Evolutionary conservation across 2,329 filamentous ascomycete species (phyloP), one percentile per base, ranked within the genome.

Genomic region (Pleurostoma richardsiae): DNA sequence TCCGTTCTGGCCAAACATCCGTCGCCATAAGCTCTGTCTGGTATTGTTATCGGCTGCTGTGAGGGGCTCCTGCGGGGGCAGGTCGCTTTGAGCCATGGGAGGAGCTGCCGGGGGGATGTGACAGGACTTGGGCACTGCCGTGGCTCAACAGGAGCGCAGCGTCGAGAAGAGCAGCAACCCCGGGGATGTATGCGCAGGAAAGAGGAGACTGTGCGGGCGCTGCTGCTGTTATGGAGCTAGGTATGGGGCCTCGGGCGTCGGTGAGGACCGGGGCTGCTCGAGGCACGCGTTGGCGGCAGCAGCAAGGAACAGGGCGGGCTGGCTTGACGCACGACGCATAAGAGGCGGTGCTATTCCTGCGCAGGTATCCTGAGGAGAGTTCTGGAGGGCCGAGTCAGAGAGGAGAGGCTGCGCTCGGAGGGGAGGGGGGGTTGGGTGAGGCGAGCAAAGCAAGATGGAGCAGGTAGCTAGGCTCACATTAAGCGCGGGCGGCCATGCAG

Each of bases 71-170:
- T 49, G 49, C 30, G 49, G 47, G 10, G 52, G 46, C 38, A 49
- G 30, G 10, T 54, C 53, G 39, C 49, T 44, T 54, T 60, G 56
- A 54, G 59, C 58, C 61, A 64, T 64, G 51, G 46, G 33, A 39
- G 31, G 19, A 19, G 44, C 40, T 33, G n/a, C 11, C 30, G 26
- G 43, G 19, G 48, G 46, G 36, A 40, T 49, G 45, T 5, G 11
- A 43, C n/a, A 47, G 43, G 33, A n/a, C 33, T 36, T 36, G 33
- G 8, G 8, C 8, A 8, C 8, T 36, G 33, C 33, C 33, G 33
- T 36, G 33, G 39, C 30, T 29, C 40, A 39, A 41, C 39, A 39
- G 10, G 4, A 41, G 29, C 10, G 44, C 11, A 6, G 30, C 27
- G 33, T 36, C 8, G 33, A 8, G 33, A n/a, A 36, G 33, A 36